Evolutionary conservation across 331 rosid species (phyloP), one percentile per base, ranked within the genome.

Genomic region (Rhamnella rubrinervis): DNA sequence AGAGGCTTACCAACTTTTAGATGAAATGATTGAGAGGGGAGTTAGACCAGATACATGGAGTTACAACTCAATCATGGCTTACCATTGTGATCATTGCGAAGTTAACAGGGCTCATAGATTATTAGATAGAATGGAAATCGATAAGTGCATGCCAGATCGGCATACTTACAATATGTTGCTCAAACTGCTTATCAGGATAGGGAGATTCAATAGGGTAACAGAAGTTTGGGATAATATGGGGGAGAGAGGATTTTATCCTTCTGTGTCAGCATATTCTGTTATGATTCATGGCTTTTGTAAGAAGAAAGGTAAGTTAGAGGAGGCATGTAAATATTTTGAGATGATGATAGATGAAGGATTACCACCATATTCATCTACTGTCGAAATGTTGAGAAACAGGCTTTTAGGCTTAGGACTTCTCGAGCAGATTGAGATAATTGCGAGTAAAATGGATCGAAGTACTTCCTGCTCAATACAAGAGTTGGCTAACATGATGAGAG

Each of bases 261-360:
- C 92, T 37, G 96, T 84, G 63, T 88, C 97, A 13, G 84, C 98
- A 40, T 90, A 76, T 78, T 75, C 96, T 46, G 98, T 93, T 67
- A 81, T 93, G 96, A 68, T 90, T 73, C 98, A 90, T 80, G 92
- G 91, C 55, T 75, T 90, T 35, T 84, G 86, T 63, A 86, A 84
- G 76, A 93, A 87, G 81, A 90, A 84, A 75, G 87, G 87, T 39
- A 93, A 88, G 74, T 70, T 88, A 49, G 97, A 90, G 79, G 96
- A 88, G 71, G 97, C 96, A 44, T 81, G 90, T 51, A 85, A 86
- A 64, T 93, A 90, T 85, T 88, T 90, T 77, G 95, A 84, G 86
- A 78, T 70, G 70, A 93, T 93, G 98, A 63, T 93, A 38, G 96
- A 93, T 64, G 97, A 88, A 81, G 96, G 97, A 73, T 84, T 90